Evolutionary conservation across 176 grass and related monocot genomes (phyloP).

Genomic region (Hyparrhenia diplandra): DNA sequence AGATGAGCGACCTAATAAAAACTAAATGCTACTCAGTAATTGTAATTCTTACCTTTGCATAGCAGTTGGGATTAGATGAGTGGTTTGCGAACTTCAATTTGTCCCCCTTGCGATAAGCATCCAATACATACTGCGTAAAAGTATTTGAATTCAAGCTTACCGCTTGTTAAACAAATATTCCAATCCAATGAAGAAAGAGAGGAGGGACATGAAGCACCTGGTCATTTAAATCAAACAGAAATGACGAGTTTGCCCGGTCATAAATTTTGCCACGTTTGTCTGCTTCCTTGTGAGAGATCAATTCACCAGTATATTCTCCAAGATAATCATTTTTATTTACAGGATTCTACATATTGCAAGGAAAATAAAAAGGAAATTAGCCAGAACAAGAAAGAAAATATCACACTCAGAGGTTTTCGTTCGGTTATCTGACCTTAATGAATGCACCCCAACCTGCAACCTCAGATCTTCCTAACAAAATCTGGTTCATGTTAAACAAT

Average conservation of each 20-base stretch:
- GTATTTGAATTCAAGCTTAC: constrained; percentile 18
- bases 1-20: background rate
- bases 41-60: constrained; percentile 64
- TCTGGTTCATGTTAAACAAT: constrained; percentile 43
- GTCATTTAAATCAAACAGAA: constrained; percentile 99
- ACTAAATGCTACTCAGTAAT: background rate
- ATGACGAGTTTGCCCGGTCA: constrained; percentile 94
- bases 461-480: constrained; percentile 83
- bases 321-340: constrained; percentile 97
- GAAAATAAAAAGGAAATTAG: constrained; percentile 24
- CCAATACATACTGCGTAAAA: constrained; percentile 73
- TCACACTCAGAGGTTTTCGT: constrained; percentile 12
- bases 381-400: background rate
- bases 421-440: constrained; percentile 69
- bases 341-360: constrained; percentile 59
- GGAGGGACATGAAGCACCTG: constrained; percentile 36
- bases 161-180: background rate
- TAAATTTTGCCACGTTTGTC: constrained; percentile 97
- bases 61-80: constrained; percentile 93
- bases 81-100: constrained; percentile 99
- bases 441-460: constrained; percentile 93
- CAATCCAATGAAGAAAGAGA: background rate
- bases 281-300: constrained; percentile 97
- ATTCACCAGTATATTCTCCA: constrained; percentile 95
- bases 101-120: constrained; percentile 95